Percentiles rank a stretch among this genome's conserved stretches.
Evolutionary conservation across 176 grass and related monocot species (phyloP).

Genomic region (Phoenix dactylifera): DNA sequence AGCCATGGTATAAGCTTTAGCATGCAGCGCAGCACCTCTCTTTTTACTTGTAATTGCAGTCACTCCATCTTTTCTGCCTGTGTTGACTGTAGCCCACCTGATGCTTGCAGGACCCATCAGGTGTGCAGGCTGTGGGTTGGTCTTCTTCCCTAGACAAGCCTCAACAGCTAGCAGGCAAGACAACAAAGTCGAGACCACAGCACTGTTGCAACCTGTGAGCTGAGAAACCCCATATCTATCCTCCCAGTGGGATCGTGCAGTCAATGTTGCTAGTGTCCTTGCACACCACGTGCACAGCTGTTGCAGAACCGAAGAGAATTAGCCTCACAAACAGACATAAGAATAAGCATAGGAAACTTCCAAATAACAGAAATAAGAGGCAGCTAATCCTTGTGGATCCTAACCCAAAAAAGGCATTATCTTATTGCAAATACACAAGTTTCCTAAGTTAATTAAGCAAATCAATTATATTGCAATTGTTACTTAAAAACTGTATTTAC

Average conservation of each 20-base stretch:
- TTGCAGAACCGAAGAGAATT: neutral
- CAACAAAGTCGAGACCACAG: slow-evolving; percentile 63
- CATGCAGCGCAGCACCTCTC: slow-evolving; percentile 35
- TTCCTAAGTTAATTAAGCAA: too few species aligned
- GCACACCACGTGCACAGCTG: slow-evolving; percentile 80
- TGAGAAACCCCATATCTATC: slow-evolving; percentile 88
- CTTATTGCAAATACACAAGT: too few species aligned
- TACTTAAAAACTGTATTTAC: too few species aligned
- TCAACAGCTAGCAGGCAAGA: slow-evolving; percentile 72
- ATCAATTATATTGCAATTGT: too few species aligned
- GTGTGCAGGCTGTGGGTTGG: slow-evolving; percentile 28
- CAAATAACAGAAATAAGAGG: too few species aligned
- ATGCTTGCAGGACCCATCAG: slow-evolving; percentile 49
- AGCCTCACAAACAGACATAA: too few species aligned
- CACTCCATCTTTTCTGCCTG: slow-evolving; percentile 37
- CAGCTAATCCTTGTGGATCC: too few species aligned
- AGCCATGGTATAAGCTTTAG: slow-evolving; percentile 57
- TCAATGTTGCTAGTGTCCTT: slow-evolving; percentile 58
- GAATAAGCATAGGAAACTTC: too few species aligned
- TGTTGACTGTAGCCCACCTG: slow-evolving; percentile 43
- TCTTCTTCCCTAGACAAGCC: slow-evolving; percentile 89
- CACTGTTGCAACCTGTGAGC: slow-evolving; percentile 67
- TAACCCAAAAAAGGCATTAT: too few species aligned
- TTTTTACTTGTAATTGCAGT: slow-evolving; percentile 38
- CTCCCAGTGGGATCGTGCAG: slow-evolving; percentile 56